These are phyloP conservation scores for Eucalyptus sp. DNA, from an alignment of 345 rosid species.

Conservation along the genomic window DNA sequence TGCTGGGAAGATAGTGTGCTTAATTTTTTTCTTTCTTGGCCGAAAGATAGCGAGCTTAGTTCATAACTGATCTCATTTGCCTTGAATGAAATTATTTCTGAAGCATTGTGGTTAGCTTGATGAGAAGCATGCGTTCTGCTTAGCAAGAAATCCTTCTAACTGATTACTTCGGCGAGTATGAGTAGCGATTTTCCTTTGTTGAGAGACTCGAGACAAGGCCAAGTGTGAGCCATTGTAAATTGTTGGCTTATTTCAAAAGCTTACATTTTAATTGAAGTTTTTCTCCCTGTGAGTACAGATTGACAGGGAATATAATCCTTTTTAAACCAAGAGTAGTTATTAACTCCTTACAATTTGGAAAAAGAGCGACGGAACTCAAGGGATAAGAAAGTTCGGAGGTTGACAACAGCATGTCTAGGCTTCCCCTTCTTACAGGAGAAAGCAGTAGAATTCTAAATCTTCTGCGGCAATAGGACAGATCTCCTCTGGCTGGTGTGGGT, in stretches of 20 bases:
- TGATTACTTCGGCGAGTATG: not conserved
- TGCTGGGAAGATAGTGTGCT: conserved; percentile 26
- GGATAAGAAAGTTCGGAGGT: not conserved
- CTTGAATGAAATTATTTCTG: not conserved
- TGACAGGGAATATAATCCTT: not conserved
- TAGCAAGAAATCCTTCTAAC: not conserved
- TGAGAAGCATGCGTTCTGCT: not conserved
- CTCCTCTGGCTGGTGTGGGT: not conserved
- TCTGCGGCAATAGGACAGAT: not conserved
- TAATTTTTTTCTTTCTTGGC: not conserved
- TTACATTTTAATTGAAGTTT: not conserved
- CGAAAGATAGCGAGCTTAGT: not conserved
- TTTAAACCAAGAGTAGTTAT: not conserved
- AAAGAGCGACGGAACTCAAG: not conserved
- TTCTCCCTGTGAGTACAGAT: not conserved
- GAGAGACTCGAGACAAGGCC: not conserved
- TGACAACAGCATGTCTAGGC: not conserved
- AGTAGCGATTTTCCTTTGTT: not conserved
- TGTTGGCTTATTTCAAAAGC: not conserved
- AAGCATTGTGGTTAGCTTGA: not conserved
- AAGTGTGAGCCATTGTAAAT: not conserved
- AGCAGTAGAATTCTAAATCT: not conserved
- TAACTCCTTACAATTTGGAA: not conserved
- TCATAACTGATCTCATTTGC: not conserved
- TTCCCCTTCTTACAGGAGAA: not conserved